Evolutionary conservation across 2,329 filamentous ascomycete species (phyloP).

Genomic region (Claviceps sp.): DNA sequence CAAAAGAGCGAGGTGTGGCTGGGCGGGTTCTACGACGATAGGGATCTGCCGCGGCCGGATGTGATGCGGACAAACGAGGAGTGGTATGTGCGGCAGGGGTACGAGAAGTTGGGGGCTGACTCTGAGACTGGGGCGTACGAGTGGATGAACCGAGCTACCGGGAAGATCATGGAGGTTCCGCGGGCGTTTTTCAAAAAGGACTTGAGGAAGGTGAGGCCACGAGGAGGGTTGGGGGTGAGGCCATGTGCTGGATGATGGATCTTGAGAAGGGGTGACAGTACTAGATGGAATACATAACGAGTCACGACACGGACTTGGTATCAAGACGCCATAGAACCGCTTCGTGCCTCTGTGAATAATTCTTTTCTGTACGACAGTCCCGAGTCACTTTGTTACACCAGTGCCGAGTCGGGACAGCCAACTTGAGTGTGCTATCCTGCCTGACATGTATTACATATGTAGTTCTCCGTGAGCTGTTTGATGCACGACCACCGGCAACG

Average conservation of each 20-base stretch:
- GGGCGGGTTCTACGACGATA: conserved; percentile 14
- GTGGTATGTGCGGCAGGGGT: conserved; percentile 19
- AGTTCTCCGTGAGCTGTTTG: too few relatives aligned
- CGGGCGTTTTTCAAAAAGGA: not conserved
- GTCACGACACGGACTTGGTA: too few relatives aligned
- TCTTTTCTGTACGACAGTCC: too few relatives aligned
- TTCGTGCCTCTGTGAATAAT: too few relatives aligned
- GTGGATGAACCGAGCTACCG: not conserved
- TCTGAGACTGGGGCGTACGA: conserved; percentile 9
- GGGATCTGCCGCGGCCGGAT: conserved; percentile 13
- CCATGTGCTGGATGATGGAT: not conserved
- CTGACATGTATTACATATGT: too few relatives aligned
- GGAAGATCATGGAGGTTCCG: not conserved
- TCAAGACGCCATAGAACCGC: too few relatives aligned
- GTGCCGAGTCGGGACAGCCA: too few relatives aligned
- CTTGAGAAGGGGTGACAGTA: not conserved
- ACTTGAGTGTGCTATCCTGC: too few relatives aligned
- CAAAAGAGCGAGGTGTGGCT: conserved; percentile 14
- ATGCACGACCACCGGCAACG: too few relatives aligned
- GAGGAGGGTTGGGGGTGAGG: not conserved
- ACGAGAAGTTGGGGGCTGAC: conserved; percentile 9
- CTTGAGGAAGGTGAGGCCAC: not conserved
- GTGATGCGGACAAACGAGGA: conserved; percentile 16
- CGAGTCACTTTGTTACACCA: too few relatives aligned
- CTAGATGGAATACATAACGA: too few relatives aligned